phyloP scores from a whole-genome alignment of 2,329 filamentous ascomycete species.

The Exophiala oligosperma region DNA sequence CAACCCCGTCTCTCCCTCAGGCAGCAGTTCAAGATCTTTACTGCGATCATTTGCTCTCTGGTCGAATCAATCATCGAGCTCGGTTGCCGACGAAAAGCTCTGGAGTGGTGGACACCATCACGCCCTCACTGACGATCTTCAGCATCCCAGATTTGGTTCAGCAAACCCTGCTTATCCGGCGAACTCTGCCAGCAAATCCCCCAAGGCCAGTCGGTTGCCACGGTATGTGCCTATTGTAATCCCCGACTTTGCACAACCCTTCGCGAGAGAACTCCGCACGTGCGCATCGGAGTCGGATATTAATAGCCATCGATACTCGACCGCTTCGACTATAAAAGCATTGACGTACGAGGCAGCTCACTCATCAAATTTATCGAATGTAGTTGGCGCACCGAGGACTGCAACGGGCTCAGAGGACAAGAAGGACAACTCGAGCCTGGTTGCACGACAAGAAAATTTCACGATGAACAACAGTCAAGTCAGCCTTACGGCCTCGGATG shows the following conservation, averaged over 20 bases:
- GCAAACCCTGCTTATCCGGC: conserved; percentile 10
- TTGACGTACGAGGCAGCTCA: too few relatives aligned
- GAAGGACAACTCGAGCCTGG: not conserved
- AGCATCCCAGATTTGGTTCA: conserved; percentile 11
- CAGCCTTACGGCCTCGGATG: conserved; percentile 29
- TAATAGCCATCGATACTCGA: conserved; percentile 14
- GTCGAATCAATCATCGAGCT: conserved; percentile 15
- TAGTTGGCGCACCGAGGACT: conserved; percentile 1
- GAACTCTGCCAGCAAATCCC: conserved; percentile 13
- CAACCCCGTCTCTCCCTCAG: conserved; percentile 11
- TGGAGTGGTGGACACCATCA: conserved; percentile 7
- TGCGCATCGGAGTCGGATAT: conserved; percentile 15
- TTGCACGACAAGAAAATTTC: not conserved
- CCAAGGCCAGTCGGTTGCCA: conserved; percentile 23
- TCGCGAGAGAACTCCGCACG: conserved; percentile 22
- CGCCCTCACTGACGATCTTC: conserved; percentile 17
- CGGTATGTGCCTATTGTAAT: conserved; percentile 35
- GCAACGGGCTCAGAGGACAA: conserved; percentile 4
- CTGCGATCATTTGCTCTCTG: conserved; percentile 16
- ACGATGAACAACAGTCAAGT: conserved; percentile 31
- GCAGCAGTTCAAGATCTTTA: conserved; percentile 5
- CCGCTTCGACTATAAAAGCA: conserved; percentile 14
- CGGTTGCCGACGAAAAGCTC: conserved; percentile 7
- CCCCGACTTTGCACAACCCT: conserved; percentile 33
- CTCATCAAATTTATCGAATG: conserved; percentile 17